Evolutionary conservation across 768 basidiomycete genomes (phyloP).

Genomic region (Suillus subalutaceus): DNA sequence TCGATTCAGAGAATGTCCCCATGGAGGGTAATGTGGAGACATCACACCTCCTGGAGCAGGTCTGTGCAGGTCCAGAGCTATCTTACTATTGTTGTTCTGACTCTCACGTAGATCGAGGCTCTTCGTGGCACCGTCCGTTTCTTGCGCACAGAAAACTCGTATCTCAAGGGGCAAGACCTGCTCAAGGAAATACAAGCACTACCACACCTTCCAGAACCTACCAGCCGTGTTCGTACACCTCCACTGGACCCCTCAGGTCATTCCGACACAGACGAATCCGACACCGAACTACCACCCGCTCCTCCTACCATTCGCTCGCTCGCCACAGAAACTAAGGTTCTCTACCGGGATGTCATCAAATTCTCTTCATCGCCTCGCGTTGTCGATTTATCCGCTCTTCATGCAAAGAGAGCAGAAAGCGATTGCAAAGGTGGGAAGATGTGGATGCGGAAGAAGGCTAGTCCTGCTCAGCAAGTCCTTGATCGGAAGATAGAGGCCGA

Average conservation of each 20-base stretch:
- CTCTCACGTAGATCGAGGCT: slow-evolving; percentile 70
- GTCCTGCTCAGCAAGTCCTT: slow-evolving; percentile 79
- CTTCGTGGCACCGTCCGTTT: slow-evolving; percentile 90
- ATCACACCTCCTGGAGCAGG: slow-evolving; percentile 87
- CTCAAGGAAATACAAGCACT: slow-evolving; percentile 80
- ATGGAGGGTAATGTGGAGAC: slow-evolving; percentile 86
- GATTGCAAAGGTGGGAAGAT: slow-evolving; percentile 48
- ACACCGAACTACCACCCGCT: slow-evolving; percentile 48
- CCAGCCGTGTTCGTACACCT: slow-evolving; percentile 59
- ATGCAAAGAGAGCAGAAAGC: slow-evolving; percentile 52
- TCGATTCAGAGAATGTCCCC: slow-evolving; percentile 62
- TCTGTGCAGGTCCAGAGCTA: slow-evolving; percentile 29
- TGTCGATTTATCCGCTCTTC: slow-evolving; percentile 76
- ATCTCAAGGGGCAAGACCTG: slow-evolving; percentile 91
- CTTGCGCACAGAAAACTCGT: slow-evolving; percentile 92
- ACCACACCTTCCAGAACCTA: slow-evolving; percentile 58
- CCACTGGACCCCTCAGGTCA: slow-evolving; percentile 64
- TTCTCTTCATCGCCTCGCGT: slow-evolving; percentile 84
- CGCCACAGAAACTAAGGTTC: slow-evolving; percentile 77
- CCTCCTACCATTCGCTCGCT: slow-evolving; percentile 66
- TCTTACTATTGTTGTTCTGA: slow-evolving; percentile 15
- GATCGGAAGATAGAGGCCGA: slow-evolving; percentile 80
- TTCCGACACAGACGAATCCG: slow-evolving; percentile 69
- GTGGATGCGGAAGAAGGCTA: slow-evolving; percentile 83
- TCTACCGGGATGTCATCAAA: slow-evolving; percentile 88